Conservation (phyloP, 2,329 filamentous ascomycete genomes). For the Mariannaea sp. region DNA sequence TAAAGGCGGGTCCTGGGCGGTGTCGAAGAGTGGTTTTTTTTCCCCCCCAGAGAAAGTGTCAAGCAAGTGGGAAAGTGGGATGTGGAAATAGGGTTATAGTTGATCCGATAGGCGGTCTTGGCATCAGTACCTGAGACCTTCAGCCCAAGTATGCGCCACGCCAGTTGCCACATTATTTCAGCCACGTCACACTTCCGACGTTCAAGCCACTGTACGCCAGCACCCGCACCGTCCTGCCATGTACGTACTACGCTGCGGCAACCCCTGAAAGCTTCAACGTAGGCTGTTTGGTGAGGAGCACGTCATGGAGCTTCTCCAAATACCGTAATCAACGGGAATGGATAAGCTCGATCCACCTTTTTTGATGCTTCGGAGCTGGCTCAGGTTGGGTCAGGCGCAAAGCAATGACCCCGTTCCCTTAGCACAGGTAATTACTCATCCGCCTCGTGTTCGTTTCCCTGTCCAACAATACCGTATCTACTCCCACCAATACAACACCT, state of each 20-base stretch:
- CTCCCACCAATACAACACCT: too few species aligned
- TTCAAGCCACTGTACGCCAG: background rate
- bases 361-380: conserved; percentile 3
- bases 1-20: conserved; percentile 9
- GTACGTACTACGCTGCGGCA: too few species aligned
- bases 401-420: conserved; percentile 9
- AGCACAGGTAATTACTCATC: conserved; percentile 2
- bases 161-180: background rate
- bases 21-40: conserved; percentile 12
- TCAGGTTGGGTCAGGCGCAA: conserved; percentile 9
- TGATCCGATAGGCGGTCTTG: too few species aligned
- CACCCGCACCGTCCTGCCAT: background rate
- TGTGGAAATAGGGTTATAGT: conserved; percentile 1
- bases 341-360: conserved; percentile 1
- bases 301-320: conserved; percentile 10
- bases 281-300: background rate
- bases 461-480: background rate
- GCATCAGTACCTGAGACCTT: too few species aligned
- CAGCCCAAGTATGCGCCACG: background rate
- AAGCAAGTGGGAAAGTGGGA: background rate
- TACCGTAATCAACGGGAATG: too few species aligned
- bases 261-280: background rate
- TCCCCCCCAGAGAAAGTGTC: background rate
- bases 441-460: conserved; percentile 27
- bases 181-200: background rate